phyloP scores from a whole-genome alignment of 352 stramenopile species.

The Pythium scleroteichum region DNA sequence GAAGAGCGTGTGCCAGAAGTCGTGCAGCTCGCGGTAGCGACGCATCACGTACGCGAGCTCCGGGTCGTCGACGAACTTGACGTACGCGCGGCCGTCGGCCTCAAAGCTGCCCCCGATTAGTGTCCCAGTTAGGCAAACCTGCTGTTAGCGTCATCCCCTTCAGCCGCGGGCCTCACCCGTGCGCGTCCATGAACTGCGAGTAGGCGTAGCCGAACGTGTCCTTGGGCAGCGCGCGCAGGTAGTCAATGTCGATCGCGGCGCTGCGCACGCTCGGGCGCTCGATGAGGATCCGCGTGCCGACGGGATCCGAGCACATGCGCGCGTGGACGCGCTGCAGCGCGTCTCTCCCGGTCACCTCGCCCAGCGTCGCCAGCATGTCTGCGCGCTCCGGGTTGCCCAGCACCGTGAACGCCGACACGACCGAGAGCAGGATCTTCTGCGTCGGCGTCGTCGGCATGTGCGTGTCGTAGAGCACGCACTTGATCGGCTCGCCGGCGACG shows the following conservation, averaged over 20 bases:
- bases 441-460: slow-evolving; percentile 77
- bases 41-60: slow-evolving; percentile 97
- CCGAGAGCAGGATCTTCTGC: slow-evolving; percentile 88
- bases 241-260: slow-evolving; percentile 69
- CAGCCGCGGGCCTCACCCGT: too few relatives aligned
- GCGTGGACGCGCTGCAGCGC: slow-evolving; percentile 85
- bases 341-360: slow-evolving; percentile 91
- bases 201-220: slow-evolving; percentile 92
- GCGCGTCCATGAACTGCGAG: slow-evolving; percentile 87
- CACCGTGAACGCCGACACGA: slow-evolving; percentile 88
- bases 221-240: slow-evolving; percentile 62
- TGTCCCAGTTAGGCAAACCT: too few relatives aligned
- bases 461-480: slow-evolving; percentile 63
- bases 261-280: slow-evolving; percentile 86
- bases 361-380: slow-evolving; percentile 94
- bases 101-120: slow-evolving; percentile 89
- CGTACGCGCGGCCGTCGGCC: slow-evolving; percentile 80
- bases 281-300: slow-evolving; percentile 86
- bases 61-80: slow-evolving; percentile 91
- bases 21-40: slow-evolving; percentile 92
- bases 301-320: slow-evolving; percentile 85
- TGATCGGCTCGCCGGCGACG: slow-evolving; percentile 49
- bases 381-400: slow-evolving; percentile 91
- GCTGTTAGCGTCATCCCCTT: too few relatives aligned
- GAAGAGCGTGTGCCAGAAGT: slow-evolving; percentile 97